These are phyloP conservation scores for Vanilla planifolia DNA, from an alignment of 106 monocot genomes.

Conservation along the genomic window DNA sequence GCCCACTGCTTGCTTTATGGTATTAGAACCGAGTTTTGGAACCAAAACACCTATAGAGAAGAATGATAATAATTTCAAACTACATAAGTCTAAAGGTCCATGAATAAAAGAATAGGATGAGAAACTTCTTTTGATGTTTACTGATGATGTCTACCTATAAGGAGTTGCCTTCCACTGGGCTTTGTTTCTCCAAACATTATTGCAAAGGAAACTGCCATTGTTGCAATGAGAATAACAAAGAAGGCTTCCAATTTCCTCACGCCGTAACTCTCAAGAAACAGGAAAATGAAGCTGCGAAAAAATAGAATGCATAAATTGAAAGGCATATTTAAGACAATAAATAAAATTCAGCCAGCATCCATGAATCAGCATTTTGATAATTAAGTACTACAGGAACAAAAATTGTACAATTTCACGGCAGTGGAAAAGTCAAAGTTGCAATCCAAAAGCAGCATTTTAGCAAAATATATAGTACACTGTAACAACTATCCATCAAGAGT, in stretches of 20 bases:
- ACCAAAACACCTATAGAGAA: slow-evolving; percentile 48
- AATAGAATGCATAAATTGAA: too few species aligned
- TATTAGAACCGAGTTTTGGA: slow-evolving; percentile 70
- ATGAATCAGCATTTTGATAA: background rate
- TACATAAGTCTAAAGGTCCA: too few species aligned
- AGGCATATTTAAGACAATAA: too few species aligned
- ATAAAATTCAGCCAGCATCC: slow-evolving; percentile 1
- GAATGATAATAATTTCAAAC: background rate
- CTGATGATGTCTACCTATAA: slow-evolving; percentile 35
- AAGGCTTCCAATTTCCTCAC: slow-evolving; percentile 85
- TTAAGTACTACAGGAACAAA: background rate
- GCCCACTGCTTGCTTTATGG: slow-evolving; percentile 75
- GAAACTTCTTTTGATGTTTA: background rate
- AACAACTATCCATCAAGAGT: too few species aligned
- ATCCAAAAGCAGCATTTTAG: too few species aligned
- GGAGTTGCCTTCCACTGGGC: slow-evolving; percentile 56
- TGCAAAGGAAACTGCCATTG: slow-evolving; percentile 74
- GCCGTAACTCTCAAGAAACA: slow-evolving; percentile 82
- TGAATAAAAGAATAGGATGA: too few species aligned
- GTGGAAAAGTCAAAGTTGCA: background rate
- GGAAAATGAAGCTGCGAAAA: slow-evolving; percentile 61
- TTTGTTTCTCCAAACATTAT: slow-evolving; percentile 76
- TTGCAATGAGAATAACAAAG: slow-evolving; percentile 67
- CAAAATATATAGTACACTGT: too few species aligned
- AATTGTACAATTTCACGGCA: background rate